Percentiles rank a stretch among this genome's conserved stretches.
Conservation (phyloP, 2,329 filamentous ascomycete genomes). For the Epicoccum sorghinum region DNA sequence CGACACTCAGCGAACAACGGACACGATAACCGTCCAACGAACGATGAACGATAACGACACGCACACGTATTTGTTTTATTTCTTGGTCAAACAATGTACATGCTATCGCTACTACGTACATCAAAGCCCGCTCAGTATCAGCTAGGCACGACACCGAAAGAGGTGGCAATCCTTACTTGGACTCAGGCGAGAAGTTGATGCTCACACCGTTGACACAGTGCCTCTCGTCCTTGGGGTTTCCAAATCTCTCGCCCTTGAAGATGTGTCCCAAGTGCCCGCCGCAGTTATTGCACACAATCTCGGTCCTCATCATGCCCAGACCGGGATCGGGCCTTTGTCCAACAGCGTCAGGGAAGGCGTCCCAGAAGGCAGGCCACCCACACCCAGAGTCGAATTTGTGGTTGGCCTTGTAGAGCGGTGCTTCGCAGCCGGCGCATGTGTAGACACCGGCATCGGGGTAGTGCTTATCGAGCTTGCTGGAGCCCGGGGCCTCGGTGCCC, state of each 20-base stretch:
- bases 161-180: neutral
- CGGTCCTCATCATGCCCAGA: slow-evolving; percentile 83
- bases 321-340: slow-evolving; percentile 77
- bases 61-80: neutral
- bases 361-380: slow-evolving; percentile 98
- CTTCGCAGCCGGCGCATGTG: slow-evolving; percentile 81
- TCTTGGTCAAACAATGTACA: neutral
- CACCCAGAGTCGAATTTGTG: slow-evolving; percentile 98
- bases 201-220: slow-evolving; percentile 97
- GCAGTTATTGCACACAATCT: slow-evolving; percentile 94
- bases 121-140: neutral
- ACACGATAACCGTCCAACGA: too few relatives aligned
- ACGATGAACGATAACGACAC: too few relatives aligned
- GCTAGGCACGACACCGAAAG: neutral
- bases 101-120: neutral
- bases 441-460: slow-evolving; percentile 78
- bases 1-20: too few relatives aligned
- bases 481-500: slow-evolving; percentile 82
- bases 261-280: slow-evolving; percentile 91
- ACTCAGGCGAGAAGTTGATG: slow-evolving; percentile 77
- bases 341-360: slow-evolving; percentile 90
- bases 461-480: slow-evolving; percentile 88
- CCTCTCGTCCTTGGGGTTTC: slow-evolving; percentile 89
- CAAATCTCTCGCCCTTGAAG: slow-evolving; percentile 85
- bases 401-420: slow-evolving; percentile 87